Evolutionary conservation across 768 basidiomycete species (phyloP).

Genomic region (Candolleomyces efflorescens): DNA sequence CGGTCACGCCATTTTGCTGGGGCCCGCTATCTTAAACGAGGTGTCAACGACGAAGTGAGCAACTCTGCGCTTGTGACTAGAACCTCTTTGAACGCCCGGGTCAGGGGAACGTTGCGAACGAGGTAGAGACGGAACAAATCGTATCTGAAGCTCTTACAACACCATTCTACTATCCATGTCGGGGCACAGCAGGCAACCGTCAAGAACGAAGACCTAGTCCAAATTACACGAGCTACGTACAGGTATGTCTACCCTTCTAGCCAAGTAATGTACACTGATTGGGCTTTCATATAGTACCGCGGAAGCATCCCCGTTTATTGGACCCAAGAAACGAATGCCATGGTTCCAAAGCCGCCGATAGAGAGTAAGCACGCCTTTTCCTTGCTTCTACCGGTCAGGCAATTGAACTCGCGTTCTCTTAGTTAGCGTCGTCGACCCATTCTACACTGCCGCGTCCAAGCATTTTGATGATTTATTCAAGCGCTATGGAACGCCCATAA

Average conservation of each 20-base stretch:
- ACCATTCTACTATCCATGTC: constrained; percentile 75
- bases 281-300: constrained; percentile 56
- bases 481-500: constrained; percentile 86
- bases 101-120: constrained; percentile 96
- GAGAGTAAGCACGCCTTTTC: constrained; percentile 62
- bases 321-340: constrained; percentile 89
- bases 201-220: constrained; percentile 62
- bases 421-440: constrained; percentile 95
- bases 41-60: constrained; percentile 85
- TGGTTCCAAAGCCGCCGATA: constrained; percentile 92
- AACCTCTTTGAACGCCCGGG: not conserved
- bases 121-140: constrained; percentile 98
- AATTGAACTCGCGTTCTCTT: not conserved
- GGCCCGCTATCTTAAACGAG: constrained; percentile 89
- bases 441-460: constrained; percentile 85
- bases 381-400: not conserved
- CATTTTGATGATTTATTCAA: constrained; percentile 91
- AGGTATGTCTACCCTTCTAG: constrained; percentile 38
- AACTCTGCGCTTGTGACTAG: not conserved
- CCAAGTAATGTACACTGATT: not conserved
- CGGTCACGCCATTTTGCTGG: constrained; percentile 95
- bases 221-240: constrained; percentile 93
- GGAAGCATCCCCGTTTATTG: constrained; percentile 96
- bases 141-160: constrained; percentile 88
- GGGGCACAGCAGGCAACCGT: constrained; percentile 25